Conservation (phyloP, 306 rosid genomes). For the Malus sieversii region DNA sequence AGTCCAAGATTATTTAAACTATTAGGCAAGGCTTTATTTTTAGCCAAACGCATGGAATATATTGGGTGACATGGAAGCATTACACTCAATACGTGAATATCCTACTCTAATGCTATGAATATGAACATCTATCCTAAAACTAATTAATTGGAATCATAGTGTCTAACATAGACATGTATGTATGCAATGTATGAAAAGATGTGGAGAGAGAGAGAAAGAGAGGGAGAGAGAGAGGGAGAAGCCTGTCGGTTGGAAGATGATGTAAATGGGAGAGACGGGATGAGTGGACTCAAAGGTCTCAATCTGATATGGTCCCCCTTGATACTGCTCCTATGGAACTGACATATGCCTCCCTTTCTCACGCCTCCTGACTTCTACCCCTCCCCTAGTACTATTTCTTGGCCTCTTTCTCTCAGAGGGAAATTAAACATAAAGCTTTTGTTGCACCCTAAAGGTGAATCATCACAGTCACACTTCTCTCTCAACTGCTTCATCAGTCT, state of each 20-base stretch:
- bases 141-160: too few relatives aligned
- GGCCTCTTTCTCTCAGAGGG: neutral
- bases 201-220: neutral
- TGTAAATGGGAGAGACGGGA: conserved; percentile 13
- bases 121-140: too few relatives aligned
- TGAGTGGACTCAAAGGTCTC: conserved; percentile 47
- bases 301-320: conserved; percentile 48
- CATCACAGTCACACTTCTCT: conserved; percentile 17
- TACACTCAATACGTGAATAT: too few relatives aligned
- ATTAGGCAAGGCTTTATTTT: too few relatives aligned
- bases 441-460: conserved; percentile 54
- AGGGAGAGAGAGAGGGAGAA: conserved; percentile 1
- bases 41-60: too few relatives aligned
- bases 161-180: too few relatives aligned
- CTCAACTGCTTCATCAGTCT: conserved; percentile 1
- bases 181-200: neutral
- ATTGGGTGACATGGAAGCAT: too few relatives aligned
- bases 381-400: conserved; percentile 2
- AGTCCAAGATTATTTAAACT: too few relatives aligned
- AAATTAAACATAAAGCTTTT: conserved; percentile 42
- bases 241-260: conserved; percentile 30
- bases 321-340: conserved; percentile 43
- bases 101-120: too few relatives aligned
- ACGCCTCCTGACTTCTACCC: conserved; percentile 39
- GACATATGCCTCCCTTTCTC: conserved; percentile 76